A percentile compares a stretch with the other conserved stretches of the same genome.
phyloP scores from a whole-genome alignment of 306 rosid genomes.

The Castanea mollissima region DNA sequence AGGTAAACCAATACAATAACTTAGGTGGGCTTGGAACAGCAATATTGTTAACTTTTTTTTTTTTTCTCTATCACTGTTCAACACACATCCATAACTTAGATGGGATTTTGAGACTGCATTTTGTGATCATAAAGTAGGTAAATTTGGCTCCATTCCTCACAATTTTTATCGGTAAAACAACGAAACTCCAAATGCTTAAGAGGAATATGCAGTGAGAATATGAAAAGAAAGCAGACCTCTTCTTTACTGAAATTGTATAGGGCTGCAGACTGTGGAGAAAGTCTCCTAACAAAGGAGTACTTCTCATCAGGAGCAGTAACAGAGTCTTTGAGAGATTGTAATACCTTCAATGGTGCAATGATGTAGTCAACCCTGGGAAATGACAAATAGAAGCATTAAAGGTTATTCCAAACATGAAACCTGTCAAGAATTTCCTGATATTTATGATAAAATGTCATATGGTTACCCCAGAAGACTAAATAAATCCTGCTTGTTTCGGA shows the following conservation, averaged over 20 bases:
- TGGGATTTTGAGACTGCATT: neutral
- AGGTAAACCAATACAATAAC: neutral
- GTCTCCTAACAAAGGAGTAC: conserved; percentile 76
- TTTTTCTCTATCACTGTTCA: neutral
- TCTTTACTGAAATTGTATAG: conserved; percentile 57
- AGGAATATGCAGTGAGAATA: conserved; percentile 2
- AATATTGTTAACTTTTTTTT: neutral
- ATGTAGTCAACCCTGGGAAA: conserved; percentile 83
- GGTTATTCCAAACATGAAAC: conserved; percentile 15
- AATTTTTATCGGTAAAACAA: conserved; percentile 5
- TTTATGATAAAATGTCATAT: conserved; percentile 17
- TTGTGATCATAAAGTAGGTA: neutral
- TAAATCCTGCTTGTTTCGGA: conserved; percentile 93
- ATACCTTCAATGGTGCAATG: conserved; percentile 86
- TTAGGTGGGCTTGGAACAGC: neutral
- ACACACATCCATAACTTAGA: neutral
- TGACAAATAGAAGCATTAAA: conserved; percentile 11
- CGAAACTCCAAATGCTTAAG: conserved; percentile 13
- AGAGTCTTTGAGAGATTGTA: conserved; percentile 95
- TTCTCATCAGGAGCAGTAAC: conserved; percentile 70
- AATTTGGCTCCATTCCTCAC: neutral
- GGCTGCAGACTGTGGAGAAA: conserved; percentile 81
- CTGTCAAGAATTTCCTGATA: conserved; percentile 12
- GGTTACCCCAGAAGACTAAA: conserved; percentile 92
- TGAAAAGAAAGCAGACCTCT: conserved; percentile 59